Percentiles rank a stretch among this genome's conserved stretches.
These are phyloP conservation scores for Wickerhamomyces subpelliculosus DNA, from an alignment of 805 yeast species.

Conservation along the genomic window DNA sequence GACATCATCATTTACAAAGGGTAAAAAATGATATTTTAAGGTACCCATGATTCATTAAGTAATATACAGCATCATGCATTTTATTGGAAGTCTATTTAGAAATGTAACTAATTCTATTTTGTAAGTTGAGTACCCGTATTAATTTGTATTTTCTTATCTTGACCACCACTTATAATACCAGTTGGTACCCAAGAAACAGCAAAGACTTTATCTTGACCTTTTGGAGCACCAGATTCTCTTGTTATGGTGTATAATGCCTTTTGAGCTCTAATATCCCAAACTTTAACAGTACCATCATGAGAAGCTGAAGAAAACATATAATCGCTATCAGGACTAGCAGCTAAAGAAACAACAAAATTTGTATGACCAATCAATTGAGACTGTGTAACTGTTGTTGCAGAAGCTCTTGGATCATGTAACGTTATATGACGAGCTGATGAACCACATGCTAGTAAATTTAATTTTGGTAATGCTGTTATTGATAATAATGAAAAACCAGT, in stretches of 20 bases:
- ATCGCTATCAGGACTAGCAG: constrained; percentile 68
- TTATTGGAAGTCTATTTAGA: not conserved
- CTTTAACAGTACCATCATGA: constrained; percentile 93
- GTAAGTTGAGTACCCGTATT: constrained; percentile 36
- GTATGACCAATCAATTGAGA: constrained; percentile 83
- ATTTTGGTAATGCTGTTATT: constrained; percentile 55
- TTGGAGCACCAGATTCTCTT: constrained; percentile 50
- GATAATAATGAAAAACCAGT: constrained; percentile 84
- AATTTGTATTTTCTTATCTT: constrained; percentile 87
- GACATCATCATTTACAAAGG: constrained; percentile 26
- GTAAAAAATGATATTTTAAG: too few species aligned
- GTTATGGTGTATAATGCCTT: constrained; percentile 75
- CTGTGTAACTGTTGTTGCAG: constrained; percentile 52
- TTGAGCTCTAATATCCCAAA: constrained; percentile 93
- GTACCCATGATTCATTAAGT: too few species aligned
- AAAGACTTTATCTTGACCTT: constrained; percentile 60
- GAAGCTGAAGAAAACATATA: constrained; percentile 85
- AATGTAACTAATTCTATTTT: too few species aligned
- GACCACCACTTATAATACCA: constrained; percentile 90
- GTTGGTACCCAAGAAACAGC: constrained; percentile 78
- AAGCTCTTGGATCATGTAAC: constrained; percentile 82
- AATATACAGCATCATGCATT: not conserved
- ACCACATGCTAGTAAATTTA: constrained; percentile 81
- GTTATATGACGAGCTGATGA: constrained; percentile 97
- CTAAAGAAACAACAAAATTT: constrained; percentile 79